phyloP scores from a whole-genome alignment of 148 eudicot species.

The Arctostaphylos glauca region DNA sequence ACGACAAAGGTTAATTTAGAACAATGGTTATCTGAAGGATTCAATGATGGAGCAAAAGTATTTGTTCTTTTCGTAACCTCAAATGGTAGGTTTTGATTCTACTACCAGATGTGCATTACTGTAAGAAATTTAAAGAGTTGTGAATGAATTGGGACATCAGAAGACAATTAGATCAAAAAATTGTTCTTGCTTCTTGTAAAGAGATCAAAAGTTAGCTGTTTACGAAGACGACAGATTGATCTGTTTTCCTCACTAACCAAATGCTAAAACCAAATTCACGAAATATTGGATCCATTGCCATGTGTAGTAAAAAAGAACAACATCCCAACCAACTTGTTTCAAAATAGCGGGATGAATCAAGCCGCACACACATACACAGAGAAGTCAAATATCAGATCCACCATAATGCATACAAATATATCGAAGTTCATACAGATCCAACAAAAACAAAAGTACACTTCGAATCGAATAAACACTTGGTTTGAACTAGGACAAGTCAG shows the following conservation, averaged over 20 bases:
- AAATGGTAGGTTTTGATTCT: too few relatives aligned
- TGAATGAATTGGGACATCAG: too few relatives aligned
- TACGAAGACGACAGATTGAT: neutral
- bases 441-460: neutral
- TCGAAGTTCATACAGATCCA: neutral
- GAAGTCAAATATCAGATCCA: neutral
- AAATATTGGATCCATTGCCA: neutral
- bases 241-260: neutral
- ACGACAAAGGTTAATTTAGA: neutral
- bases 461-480: too few relatives aligned
- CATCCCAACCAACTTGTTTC: neutral
- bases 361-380: neutral
- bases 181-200: neutral
- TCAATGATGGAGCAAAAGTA: too few relatives aligned
- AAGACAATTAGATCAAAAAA: neutral
- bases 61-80: too few relatives aligned
- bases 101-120: too few relatives aligned
- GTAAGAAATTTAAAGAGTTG: too few relatives aligned
- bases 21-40: neutral
- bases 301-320: neutral
- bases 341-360: neutral
- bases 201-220: neutral
- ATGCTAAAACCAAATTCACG: neutral
- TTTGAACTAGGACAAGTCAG: neutral
- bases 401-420: too few relatives aligned